Conservation (phyloP, 768 basidiomycete species). For the Neoboletus magnificus region DNA sequence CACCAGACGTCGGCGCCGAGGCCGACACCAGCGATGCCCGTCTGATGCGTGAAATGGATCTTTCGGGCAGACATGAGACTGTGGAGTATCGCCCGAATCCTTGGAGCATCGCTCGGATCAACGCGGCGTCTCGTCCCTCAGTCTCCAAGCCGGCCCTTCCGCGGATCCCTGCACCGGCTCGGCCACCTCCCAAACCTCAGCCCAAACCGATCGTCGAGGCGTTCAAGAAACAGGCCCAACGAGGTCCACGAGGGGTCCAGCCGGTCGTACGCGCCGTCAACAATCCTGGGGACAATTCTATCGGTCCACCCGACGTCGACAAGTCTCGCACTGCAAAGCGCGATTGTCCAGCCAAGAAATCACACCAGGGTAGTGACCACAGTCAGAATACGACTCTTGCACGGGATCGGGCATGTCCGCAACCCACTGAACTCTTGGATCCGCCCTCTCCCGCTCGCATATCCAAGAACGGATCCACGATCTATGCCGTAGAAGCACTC, state of each 20-base stretch:
- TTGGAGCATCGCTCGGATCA: slow-evolving; percentile 77
- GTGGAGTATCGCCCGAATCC: slow-evolving; percentile 73
- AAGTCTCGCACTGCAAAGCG: background rate
- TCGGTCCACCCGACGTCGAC: background rate
- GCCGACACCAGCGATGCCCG: slow-evolving; percentile 23
- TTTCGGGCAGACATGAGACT: slow-evolving; percentile 56
- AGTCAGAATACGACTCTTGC: background rate
- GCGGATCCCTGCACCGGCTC: background rate
- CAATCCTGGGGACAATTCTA: background rate
- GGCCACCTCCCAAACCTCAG: slow-evolving; percentile 12
- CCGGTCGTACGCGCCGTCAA: background rate
- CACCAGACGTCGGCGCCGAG: background rate
- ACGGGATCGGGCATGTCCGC: background rate
- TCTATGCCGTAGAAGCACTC: background rate
- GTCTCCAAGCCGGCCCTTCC: background rate
- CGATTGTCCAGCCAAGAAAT: background rate
- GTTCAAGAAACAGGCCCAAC: slow-evolving; percentile 42
- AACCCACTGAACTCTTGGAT: background rate
- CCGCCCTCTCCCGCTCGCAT: background rate
- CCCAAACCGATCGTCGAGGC: slow-evolving; percentile 42
- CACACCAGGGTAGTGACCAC: background rate
- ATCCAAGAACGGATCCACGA: background rate
- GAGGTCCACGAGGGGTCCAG: background rate
- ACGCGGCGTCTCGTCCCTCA: slow-evolving; percentile 54
- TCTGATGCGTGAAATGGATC: slow-evolving; percentile 51